Evolutionary conservation across 345 rosid genomes (phyloP), one percentile per base, ranked within the genome.

Genomic region (Populus tremula): DNA sequence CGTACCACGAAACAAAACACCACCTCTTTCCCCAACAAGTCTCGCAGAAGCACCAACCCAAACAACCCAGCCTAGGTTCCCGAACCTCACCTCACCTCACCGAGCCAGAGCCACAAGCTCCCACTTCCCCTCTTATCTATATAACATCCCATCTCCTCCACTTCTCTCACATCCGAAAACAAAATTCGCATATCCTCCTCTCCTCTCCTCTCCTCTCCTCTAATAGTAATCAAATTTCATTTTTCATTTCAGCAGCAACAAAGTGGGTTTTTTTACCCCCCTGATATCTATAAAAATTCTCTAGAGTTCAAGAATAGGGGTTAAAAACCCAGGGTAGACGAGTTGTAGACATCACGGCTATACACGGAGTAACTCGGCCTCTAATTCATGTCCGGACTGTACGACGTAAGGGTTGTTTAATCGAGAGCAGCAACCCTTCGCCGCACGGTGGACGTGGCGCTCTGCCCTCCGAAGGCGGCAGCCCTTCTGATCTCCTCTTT

Each of bases 371-470:
- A 84, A 54, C 73, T 64, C 91, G 88, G 86, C 85, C 87, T 70
- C 84, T 85, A 74, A 65, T 85, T 78, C 96, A 96, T 91, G 98
- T 85, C 95, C 97, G 90, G 53, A n/a, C 89, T 61, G 86, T 80
- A 64, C 97, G 92, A 85, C 93, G 94, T 53, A 89, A 88, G 95
- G 95, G 97, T 84, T 85, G 92, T 82, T 88, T 91, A 81, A 87
- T 83, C 67, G 97, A 83, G 81, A 87, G 89, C 78, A 73, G 59
- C 87, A 89, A 85, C 91, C 98, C 98, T 87, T 94, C 90, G 88
- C 97, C 97, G 92, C 98, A 96, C 99, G 99, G 99, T 67, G 99
- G 99, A 82, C 98, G 99, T 84, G 99, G 99, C 78, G 98, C 99
- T 81, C 87, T 94, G 92, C 99, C 99, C 77, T 96, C 99, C 73